Evolutionary conservation across 2,329 filamentous ascomycete species (phyloP).

Genomic region (Botrytis cinerea): DNA sequence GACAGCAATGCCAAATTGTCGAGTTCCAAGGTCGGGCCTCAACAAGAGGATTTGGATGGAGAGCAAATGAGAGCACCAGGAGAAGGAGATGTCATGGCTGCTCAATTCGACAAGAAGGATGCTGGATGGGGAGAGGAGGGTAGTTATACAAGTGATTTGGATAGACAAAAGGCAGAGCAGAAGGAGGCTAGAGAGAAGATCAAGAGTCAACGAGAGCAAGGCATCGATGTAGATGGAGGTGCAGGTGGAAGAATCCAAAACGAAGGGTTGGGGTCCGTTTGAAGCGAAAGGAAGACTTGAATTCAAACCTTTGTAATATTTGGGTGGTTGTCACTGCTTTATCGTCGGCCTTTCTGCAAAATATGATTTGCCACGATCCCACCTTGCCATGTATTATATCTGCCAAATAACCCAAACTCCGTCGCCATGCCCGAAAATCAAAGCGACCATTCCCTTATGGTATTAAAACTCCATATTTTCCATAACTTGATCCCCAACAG

Average conservation of each 20-base stretch:
- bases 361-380: conserved; percentile 19
- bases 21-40: conserved; percentile 36
- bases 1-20: conserved; percentile 36
- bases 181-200: conserved; percentile 37
- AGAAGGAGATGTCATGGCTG: conserved; percentile 40
- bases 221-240: conserved; percentile 39
- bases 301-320: neutral
- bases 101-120: conserved; percentile 40
- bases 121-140: conserved; percentile 41
- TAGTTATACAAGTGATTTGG: conserved; percentile 39
- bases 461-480: conserved; percentile 40
- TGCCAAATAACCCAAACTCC: conserved; percentile 34
- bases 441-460: conserved; percentile 5
- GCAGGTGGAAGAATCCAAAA: conserved; percentile 37
- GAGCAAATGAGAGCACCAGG: conserved; percentile 39
- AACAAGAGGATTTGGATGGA: conserved; percentile 40
- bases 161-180: conserved; percentile 42
- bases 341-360: neutral
- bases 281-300: conserved; percentile 10
- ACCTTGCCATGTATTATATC: conserved; percentile 30
- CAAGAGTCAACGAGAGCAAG: conserved; percentile 34
- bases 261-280: conserved; percentile 37
- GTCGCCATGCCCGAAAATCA: conserved; percentile 37
- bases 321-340: neutral
- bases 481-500: conserved; percentile 39